Evolutionary conservation across 208 protist genomes (phyloP), one percentile per base, ranked within the genome.

Genomic region (Trypanosomatidae sp.): DNA sequence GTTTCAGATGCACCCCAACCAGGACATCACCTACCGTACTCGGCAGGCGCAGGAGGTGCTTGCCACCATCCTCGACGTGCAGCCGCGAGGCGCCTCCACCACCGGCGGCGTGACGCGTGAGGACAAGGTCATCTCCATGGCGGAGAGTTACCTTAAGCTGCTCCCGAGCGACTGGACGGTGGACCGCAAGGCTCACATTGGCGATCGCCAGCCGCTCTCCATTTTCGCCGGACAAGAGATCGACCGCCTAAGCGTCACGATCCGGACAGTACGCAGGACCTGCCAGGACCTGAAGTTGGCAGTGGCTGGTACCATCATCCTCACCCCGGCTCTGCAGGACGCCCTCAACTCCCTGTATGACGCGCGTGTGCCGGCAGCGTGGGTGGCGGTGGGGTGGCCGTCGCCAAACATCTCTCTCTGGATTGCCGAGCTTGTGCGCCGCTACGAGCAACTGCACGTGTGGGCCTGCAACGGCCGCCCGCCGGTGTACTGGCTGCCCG

Each of bases 1-100:
- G n/a, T n/a, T 99, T 81, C 98, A 98, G 56, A 94, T 99, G 84
- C 97, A 99, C 84, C 71, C 94, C 39, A 99, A 99, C 88, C 98
- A 98, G 55, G 96, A 98, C 77, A 98, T 98, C 76, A 98, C 93
- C 22, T 98, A 98, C 85, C 90, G 95, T 25, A 96, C 90, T 36
- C 86, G 92, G 12, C 93, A 98, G 79, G 86, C 97, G 59, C 90
- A 95, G 77, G 88, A 97, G 76, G 92, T 98, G 55, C 90, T 99
- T 30, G 86, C 89, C 1, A 98, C 98, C 2, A 99, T 99, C 74
- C 86, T 99, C 12, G 96, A 98, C 77, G 97, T 99, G 43, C 96
- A 99, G 80, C 98, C 98, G 46, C 98, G 98, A 72, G 96, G 95
- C 62, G 91, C 91, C 39, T 67, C 89, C 44, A 88, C 82, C 41